Percentiles rank a stretch among this genome's conserved stretches.
phyloP scores from a whole-genome alignment of 805 yeast genomes.

The Cyberlindnera misumaiensis region DNA sequence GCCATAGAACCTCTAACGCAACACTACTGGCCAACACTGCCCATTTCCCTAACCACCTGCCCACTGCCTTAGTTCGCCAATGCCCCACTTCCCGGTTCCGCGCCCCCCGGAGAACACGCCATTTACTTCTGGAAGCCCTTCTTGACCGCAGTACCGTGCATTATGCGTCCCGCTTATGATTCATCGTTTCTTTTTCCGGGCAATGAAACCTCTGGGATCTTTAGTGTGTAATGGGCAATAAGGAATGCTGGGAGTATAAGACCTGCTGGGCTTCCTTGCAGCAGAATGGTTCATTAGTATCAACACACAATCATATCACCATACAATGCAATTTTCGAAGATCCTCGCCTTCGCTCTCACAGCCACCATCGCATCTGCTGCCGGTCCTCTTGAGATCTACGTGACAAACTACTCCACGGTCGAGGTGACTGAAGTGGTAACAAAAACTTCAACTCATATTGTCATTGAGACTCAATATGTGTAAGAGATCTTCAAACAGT shows the following conservation, averaged over 20 bases:
- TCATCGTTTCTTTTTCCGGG: too few species aligned
- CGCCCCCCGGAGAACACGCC: too few species aligned
- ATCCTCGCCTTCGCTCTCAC: slow-evolving; percentile 15
- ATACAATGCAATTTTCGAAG: slow-evolving; percentile 19
- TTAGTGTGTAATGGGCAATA: too few species aligned
- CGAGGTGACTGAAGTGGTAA: slow-evolving; percentile 20
- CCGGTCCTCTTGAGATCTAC: slow-evolving; percentile 23
- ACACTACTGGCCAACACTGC: too few species aligned
- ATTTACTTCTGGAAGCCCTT: too few species aligned
- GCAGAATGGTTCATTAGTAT: not conserved
- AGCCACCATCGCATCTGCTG: slow-evolving; percentile 15
- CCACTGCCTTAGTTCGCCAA: too few species aligned
- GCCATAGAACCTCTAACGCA: too few species aligned
- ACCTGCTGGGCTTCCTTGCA: not conserved
- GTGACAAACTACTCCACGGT: slow-evolving; percentile 20
- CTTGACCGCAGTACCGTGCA: too few species aligned
- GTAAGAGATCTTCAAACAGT: not conserved
- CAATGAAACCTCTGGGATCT: too few species aligned
- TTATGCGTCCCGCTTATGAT: too few species aligned
- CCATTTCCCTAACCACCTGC: too few species aligned
- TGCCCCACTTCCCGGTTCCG: too few species aligned
- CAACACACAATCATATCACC: not conserved
- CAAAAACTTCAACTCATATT: slow-evolving; percentile 19
- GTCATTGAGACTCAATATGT: slow-evolving; percentile 23
- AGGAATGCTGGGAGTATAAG: not conserved